Base-by-base conservation (phyloP, 1,284 basidiomycete genomes). In the Taiwanofungus camphoratus region DNA sequence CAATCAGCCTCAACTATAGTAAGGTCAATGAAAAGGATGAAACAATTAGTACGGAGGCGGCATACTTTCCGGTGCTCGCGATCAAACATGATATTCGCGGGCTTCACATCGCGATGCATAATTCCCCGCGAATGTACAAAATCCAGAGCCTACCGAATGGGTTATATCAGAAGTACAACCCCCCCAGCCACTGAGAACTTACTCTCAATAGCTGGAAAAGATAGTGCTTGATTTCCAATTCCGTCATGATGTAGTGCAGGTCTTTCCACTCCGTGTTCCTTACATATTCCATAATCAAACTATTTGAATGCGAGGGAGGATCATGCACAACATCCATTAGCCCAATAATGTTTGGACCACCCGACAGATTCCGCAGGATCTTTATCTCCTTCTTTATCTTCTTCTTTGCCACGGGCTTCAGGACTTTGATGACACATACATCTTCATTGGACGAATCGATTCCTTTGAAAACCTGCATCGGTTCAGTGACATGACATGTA, bases 371-470 rank as follows among this genome's bases (percentile, higher is more conserved):
- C 51, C 87, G 84, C 33, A 94, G 69, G 48, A 93, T 89, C 73
- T 93, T 93, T 68, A 93, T 88, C 68, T 94, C 91, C 37, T 91
- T 77, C 71, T 91, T 92, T 65, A 94, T 89, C 75, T 93, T 94
- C 73, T 88, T 91, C 66, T 87, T 84, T 60, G 90, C 88, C 44
- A 94, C 87, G 6, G 91, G 91, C 63, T 94, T 94, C 49, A 94
- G 73, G 13, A 93, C 89, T 65, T 93, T 93, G 71, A 93, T 82
- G 58, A 93, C 79, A 64, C 87, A 90, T 53, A 78, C 81, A 46
- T 88, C 82, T 52, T 79, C 79, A 55, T 82, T 85, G 38, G 81
- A 79, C 51, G 87, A 79, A 64, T 92, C 87, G 53, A 92, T 70
- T 24, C 87, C 89, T 60, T 88, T 83, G 61, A 94, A 93, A 15